phyloP scores from a whole-genome alignment of 202 grass and related monocot genomes.

The Panicum virgatum region DNA sequence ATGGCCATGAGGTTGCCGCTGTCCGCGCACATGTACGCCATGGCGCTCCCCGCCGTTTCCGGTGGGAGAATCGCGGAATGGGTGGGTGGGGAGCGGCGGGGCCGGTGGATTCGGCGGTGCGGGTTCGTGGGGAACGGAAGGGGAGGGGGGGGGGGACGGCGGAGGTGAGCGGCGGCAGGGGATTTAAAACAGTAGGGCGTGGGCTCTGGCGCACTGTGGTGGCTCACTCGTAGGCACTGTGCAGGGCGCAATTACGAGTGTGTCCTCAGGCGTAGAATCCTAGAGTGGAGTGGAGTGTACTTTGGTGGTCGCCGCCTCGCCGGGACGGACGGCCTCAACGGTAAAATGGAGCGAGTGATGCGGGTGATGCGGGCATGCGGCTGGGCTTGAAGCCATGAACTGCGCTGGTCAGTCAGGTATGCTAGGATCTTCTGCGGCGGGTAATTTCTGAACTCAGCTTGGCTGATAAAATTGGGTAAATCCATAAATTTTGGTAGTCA shows the following conservation, averaged over 20 bases:
- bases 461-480: no score
- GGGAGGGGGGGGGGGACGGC: constrained; percentile 26
- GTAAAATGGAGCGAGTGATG: constrained; percentile 42
- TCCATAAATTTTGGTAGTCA: no score
- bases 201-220: constrained; percentile 32
- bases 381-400: constrained; percentile 1
- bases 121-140: background rate
- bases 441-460: background rate
- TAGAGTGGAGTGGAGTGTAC: background rate
- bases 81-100: constrained; percentile 6
- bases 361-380: no score
- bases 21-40: constrained; percentile 99
- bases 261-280: constrained; percentile 27
- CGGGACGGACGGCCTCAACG: constrained; percentile 32
- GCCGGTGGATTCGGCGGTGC: constrained; percentile 32
- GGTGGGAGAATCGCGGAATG: constrained; percentile 22
- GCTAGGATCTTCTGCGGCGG: constrained; percentile 29
- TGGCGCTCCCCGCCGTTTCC: constrained; percentile 34
- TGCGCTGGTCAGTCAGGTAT: background rate
- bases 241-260: constrained; percentile 15
- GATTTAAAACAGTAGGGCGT: constrained; percentile 74
- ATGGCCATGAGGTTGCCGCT: constrained; percentile 99
- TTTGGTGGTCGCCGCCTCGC: constrained; percentile 17
- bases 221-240: constrained; percentile 30
- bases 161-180: constrained; percentile 55